A percentile compares a stretch with the other conserved stretches of the same genome.
Conservation (phyloP, 2,329 filamentous ascomycete genomes). For the Fusarium graminum region DNA sequence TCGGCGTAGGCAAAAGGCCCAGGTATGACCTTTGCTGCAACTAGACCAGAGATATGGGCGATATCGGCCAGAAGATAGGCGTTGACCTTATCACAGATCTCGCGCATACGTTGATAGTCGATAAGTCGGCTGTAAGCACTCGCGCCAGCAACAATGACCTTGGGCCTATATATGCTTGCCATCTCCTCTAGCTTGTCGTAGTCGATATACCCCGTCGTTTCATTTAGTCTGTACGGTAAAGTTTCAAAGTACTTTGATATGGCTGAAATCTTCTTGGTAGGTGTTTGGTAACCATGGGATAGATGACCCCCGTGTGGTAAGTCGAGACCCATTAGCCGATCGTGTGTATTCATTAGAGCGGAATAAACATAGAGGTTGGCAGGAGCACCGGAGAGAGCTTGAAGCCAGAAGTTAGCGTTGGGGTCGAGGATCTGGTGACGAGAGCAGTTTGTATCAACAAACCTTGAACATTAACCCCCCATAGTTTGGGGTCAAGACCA, state of each 20-base stretch:
- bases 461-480: conserved; percentile 98
- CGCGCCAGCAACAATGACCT: conserved; percentile 94
- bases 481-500: conserved; percentile 83
- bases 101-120: conserved; percentile 92
- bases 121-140: conserved; percentile 97
- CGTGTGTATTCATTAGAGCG: conserved; percentile 90
- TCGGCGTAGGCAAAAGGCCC: conserved; percentile 91
- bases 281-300: conserved; percentile 97
- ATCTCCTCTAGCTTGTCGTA: conserved; percentile 92
- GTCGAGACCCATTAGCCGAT: conserved; percentile 96
- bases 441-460: conserved; percentile 51
- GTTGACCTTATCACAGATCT: conserved; percentile 90
- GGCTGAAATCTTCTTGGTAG: conserved; percentile 94
- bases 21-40: conserved; percentile 91
- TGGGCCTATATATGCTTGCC: conserved; percentile 90
- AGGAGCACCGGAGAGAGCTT: conserved; percentile 80
- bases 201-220: conserved; percentile 92
- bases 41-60: conserved; percentile 95
- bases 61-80: conserved; percentile 96
- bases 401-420: conserved; percentile 24
- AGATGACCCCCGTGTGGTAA: conserved; percentile 96
- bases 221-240: conserved; percentile 91
- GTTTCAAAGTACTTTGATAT: conserved; percentile 99
- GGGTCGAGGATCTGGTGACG: background rate
- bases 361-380: conserved; percentile 95